These are phyloP conservation scores for Dicorynia guianensis DNA, from an alignment of 306 rosid species.

Conservation along the genomic window DNA sequence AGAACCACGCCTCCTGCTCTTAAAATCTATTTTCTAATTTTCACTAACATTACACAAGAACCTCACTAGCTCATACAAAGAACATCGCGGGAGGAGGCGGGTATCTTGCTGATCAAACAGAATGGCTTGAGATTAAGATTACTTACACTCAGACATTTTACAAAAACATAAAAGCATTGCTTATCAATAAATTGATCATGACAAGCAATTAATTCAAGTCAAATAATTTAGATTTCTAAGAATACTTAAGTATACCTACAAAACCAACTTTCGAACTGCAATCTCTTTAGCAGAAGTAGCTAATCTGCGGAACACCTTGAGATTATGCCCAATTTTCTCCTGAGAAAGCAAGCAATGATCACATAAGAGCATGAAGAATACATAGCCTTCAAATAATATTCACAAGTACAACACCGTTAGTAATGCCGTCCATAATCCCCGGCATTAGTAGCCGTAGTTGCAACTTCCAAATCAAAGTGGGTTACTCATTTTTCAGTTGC, in stretches of 20 bases:
- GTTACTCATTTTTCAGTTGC: neutral
- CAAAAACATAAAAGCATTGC: neutral
- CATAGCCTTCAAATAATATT: neutral
- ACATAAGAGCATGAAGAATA: conserved; percentile 4
- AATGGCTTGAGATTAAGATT: too few relatives aligned
- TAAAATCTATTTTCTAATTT: too few relatives aligned
- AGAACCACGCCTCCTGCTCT: too few relatives aligned
- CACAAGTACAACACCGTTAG: neutral
- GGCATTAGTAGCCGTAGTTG: neutral
- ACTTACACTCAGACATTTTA: neutral
- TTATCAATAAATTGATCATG: too few relatives aligned
- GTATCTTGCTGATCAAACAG: too few relatives aligned
- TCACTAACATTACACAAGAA: too few relatives aligned
- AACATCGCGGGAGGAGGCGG: too few relatives aligned
- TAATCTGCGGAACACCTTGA: conserved; percentile 82
- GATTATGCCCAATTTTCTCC: conserved; percentile 85
- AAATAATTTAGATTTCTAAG: neutral
- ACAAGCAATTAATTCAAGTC: neutral
- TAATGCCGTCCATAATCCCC: conserved; percentile 5
- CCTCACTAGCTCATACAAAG: too few relatives aligned
- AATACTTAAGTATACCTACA: conserved; percentile 38
- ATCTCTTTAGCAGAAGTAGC: conserved; percentile 84
- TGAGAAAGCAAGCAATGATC: conserved; percentile 44
- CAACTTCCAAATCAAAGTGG: neutral
- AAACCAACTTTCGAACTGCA: conserved; percentile 60